Evolutionary conservation across 495 filamentous ascomycete species (phyloP).

Genomic region (Opeltia flavorubescens): DNA sequence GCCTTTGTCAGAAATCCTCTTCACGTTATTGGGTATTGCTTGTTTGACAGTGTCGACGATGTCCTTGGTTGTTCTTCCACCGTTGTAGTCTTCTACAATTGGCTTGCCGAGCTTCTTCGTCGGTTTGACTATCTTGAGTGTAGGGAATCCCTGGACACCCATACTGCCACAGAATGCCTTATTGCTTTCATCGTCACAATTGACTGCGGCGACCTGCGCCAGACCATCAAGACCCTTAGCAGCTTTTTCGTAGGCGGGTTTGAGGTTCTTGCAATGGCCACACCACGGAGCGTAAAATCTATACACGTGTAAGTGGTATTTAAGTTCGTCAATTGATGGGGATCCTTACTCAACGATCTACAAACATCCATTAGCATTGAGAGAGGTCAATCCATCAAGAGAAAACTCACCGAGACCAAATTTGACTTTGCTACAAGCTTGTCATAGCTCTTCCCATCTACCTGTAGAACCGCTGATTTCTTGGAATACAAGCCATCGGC

Average conservation of each 20-base stretch:
- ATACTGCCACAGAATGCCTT: constrained; percentile 76
- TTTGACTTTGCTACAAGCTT: constrained; percentile 78
- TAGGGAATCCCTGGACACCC: constrained; percentile 93
- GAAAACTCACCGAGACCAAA: constrained; percentile 64
- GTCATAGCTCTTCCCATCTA: constrained; percentile 74
- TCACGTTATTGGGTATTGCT: constrained; percentile 85
- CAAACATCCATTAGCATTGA: constrained; percentile 13
- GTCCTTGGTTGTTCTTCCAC: constrained; percentile 61
- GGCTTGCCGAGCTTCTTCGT: constrained; percentile 73
- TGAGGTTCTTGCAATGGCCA: constrained; percentile 89
- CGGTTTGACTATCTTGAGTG: constrained; percentile 84
- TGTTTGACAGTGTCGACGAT: constrained; percentile 79
- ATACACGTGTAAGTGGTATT: constrained; percentile 15
- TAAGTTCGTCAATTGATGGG: background rate
- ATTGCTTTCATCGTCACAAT: constrained; percentile 92
- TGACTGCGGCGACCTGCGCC: constrained; percentile 84
- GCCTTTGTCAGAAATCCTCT: constrained; percentile 63
- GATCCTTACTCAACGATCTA: constrained; percentile 55
- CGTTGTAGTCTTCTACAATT: constrained; percentile 84
- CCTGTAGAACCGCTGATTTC: constrained; percentile 73
- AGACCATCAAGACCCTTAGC: constrained; percentile 78
- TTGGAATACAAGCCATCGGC: constrained; percentile 71
- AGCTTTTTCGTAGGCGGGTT: constrained; percentile 89
- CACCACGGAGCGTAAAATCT: constrained; percentile 96
- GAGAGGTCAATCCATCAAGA: background rate